phyloP scores from a whole-genome alignment of 2,329 filamentous ascomycete species.

The Penicillium sp. region DNA sequence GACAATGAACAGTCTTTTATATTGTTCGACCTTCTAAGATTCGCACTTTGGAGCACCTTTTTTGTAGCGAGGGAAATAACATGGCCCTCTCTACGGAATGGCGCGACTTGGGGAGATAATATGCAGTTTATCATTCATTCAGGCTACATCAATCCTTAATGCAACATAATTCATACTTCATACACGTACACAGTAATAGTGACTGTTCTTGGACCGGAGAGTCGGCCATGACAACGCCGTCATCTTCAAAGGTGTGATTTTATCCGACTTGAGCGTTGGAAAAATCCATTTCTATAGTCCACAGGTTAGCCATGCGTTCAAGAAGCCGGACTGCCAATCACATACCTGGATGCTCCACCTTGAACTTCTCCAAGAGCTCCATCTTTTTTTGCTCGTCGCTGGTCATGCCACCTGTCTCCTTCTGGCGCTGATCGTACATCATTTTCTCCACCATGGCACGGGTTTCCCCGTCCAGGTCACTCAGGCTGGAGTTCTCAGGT shows the following conservation, averaged over 20 bases:
- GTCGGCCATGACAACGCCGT: background rate
- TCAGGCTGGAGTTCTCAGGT: conserved; percentile 85
- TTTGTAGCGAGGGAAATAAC: no score
- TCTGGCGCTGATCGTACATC: conserved; percentile 99
- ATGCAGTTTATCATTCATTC: conserved; percentile 18
- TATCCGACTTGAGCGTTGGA: conserved; percentile 59
- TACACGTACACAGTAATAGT: conserved; percentile 10
- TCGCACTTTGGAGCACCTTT: no score
- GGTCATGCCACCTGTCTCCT: conserved; percentile 81
- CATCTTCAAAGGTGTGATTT: conserved; percentile 4
- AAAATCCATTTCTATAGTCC: conserved; percentile 59
- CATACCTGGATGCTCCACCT: conserved; percentile 63
- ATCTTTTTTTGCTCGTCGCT: conserved; percentile 95
- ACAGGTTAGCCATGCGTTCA: conserved; percentile 3
- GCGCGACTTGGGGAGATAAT: background rate
- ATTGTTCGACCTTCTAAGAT: no score
- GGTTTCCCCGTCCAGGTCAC: conserved; percentile 91
- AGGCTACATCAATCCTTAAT: conserved; percentile 1
- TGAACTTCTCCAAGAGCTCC: conserved; percentile 89
- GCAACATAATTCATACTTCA: conserved; percentile 22
- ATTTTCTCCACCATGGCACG: conserved; percentile 99
- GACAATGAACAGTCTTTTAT: no score
- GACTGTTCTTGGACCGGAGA: background rate
- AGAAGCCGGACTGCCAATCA: background rate
- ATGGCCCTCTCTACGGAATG: no score